Conservation (phyloP, 192 early-diverging fungal genomes). For the Coemansia sp. region DNA sequence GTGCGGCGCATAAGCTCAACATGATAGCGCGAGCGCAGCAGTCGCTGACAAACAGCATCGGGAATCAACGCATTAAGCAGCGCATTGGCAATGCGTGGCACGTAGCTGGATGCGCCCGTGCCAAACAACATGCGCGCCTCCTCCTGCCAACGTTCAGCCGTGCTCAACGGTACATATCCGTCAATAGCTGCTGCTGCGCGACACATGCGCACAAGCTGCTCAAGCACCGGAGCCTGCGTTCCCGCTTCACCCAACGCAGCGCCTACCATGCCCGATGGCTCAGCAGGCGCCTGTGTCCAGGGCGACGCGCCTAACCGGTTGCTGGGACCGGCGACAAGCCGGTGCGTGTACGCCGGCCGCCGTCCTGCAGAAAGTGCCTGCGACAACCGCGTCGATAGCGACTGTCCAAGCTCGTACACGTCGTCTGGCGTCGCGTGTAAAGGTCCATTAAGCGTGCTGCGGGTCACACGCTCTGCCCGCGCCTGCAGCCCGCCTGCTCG, state of each 20-base stretch:
- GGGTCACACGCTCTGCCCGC: constrained; percentile 44
- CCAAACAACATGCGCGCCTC: constrained; percentile 83
- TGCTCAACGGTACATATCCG: constrained; percentile 66
- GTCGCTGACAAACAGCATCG: constrained; percentile 64
- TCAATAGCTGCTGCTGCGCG: constrained; percentile 59
- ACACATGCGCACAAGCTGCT: constrained; percentile 37
- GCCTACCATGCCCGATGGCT: constrained; percentile 3
- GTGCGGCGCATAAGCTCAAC: constrained; percentile 39
- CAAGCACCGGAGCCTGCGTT: constrained; percentile 23
- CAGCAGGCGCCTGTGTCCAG: constrained; percentile 8
- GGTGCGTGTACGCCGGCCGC: constrained; percentile 35
- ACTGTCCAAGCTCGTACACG: constrained; percentile 37
- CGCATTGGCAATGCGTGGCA: constrained; percentile 59
- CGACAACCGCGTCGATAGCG: constrained; percentile 38
- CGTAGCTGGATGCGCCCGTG: constrained; percentile 58
- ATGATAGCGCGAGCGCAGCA: constrained; percentile 43
- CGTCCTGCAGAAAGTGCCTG: constrained; percentile 32
- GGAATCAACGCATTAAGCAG: constrained; percentile 74
- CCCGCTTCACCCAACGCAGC: constrained; percentile 20
- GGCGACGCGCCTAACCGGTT: constrained; percentile 13
- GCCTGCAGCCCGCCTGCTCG: constrained; percentile 30
- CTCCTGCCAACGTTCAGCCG: constrained; percentile 81
- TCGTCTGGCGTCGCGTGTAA: constrained; percentile 34
- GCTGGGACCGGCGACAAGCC: constrained; percentile 26
- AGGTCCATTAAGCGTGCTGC: constrained; percentile 27